Base-by-base conservation (phyloP, 148 eudicot genomes). In the Rhododendron kiyosumense region DNA sequence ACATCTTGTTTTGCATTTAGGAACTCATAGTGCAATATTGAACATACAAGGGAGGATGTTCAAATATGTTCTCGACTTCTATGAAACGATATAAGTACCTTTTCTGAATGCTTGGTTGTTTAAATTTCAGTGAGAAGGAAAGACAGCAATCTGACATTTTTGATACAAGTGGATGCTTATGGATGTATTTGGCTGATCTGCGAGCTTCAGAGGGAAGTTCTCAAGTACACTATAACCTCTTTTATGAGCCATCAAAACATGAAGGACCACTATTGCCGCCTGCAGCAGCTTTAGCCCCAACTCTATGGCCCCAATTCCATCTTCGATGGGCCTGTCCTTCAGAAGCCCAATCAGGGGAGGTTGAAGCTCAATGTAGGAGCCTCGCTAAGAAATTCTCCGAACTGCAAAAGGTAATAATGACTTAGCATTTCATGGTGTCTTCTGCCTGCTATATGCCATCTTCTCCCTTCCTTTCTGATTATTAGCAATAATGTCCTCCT, bases 261-360 rank as follows among this genome's bases (percentile, higher is more conserved):
- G 93, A 90, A 45, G 93, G 93, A 81, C 91, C 94, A 81, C 83
- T 97, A 71, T 87, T 95, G 65, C 99, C 99, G 84, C 99, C 98
- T 84, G 99, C 99, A 30, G 98, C 99, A 78, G 98, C 98, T 86
- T 95, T 97, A 85, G 98, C 99, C 78, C 98, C 99, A 51, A 95
- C 98, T 43, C 80, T 97, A 38, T 97, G 99, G 99, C 99, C 99
- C 54, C 98, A 97, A 88, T 97, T 93, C 86, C 98, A 94, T 86
- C 95, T 97, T 87, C 95, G 99, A 79, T 97, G 98, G 98, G 92
- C 98, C 86, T 95, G 98, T 78, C 98, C 99, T 52, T 89, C 87
- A 75, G 99, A 94, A 92, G 92, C 95, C 46, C 96, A 92, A 89
- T 91, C 92, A 45, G 95, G 95, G 84, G 95, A 97, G 87, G 84